These are phyloP conservation scores for Didymella keratinophila DNA, from an alignment of 2,329 filamentous ascomycete species.

Conservation along the genomic window DNA sequence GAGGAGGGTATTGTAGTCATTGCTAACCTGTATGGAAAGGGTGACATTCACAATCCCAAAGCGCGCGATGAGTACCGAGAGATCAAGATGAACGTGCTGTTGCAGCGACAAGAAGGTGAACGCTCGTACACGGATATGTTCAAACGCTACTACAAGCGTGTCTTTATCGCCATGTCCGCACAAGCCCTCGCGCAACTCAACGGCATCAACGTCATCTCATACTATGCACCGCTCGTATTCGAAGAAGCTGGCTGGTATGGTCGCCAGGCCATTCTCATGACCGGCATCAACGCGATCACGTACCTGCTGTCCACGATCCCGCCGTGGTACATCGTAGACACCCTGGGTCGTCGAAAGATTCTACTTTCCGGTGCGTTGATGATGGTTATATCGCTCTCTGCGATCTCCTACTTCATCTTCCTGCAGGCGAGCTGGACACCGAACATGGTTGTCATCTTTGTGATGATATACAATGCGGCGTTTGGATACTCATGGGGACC, in stretches of 20 bases:
- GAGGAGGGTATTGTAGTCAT: constrained; percentile 99
- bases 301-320: constrained; percentile 93
- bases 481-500: constrained; percentile 99
- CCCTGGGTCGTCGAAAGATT: constrained; percentile 87
- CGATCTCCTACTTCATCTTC: constrained; percentile 95
- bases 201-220: constrained; percentile 99
- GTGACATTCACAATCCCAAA: constrained; percentile 91
- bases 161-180: constrained; percentile 98
- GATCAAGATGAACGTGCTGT: constrained; percentile 97
- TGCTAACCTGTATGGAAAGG: constrained; percentile 94
- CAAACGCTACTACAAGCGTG: constrained; percentile 85
- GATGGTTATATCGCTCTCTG: constrained; percentile 86
- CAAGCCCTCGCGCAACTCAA: constrained; percentile 96
- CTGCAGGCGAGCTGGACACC: constrained; percentile 82
- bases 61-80: constrained; percentile 96
- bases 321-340: constrained; percentile 96
- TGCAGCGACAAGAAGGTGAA: constrained; percentile 94
- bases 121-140: constrained; percentile 95
- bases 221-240: constrained; percentile 96
- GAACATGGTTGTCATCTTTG: constrained; percentile 86
- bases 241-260: constrained; percentile 96
- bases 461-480: constrained; percentile 98
- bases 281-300: constrained; percentile 90
- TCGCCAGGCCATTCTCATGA: constrained; percentile 92
- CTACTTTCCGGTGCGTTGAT: constrained; percentile 86